Conservation (phyloP, 2,329 filamentous ascomycete species). For the Grosmannia serpens region DNA sequence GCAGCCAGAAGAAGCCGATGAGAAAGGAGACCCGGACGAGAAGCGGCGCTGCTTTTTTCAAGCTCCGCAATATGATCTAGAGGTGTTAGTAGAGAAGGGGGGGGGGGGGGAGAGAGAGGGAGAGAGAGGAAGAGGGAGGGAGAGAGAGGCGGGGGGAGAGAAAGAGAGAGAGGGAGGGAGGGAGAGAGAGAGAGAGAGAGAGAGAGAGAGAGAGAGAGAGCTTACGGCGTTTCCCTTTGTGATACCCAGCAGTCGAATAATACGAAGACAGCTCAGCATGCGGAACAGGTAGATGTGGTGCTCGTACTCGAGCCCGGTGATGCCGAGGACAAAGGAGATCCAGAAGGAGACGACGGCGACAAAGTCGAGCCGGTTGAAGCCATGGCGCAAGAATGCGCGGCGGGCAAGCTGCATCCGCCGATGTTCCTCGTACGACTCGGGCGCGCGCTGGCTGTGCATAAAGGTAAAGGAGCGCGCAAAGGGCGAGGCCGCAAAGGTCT, state of each 20-base stretch:
- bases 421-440: conserved; percentile 59
- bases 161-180: neutral
- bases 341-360: conserved; percentile 91
- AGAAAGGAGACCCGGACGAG: conserved; percentile 89
- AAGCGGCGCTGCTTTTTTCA: conserved; percentile 89
- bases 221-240: conserved; percentile 81
- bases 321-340: conserved; percentile 69
- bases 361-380: conserved; percentile 92
- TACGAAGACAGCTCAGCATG: conserved; percentile 92
- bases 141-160: neutral
- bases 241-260: conserved; percentile 77
- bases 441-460: conserved; percentile 49
- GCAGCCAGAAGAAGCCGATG: conserved; percentile 92
- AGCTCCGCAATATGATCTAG: conserved; percentile 83
- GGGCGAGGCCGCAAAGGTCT: conserved; percentile 43
- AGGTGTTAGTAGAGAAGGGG: neutral
- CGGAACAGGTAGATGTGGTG: conserved; percentile 81
- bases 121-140: no score
- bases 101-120: no score
- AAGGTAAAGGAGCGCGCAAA: conserved; percentile 71
- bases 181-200: neutral
- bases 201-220: no score
- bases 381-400: conserved; percentile 84
- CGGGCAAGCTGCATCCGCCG: conserved; percentile 79
- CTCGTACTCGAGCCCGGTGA: conserved; percentile 55